phyloP scores from a whole-genome alignment of 371 early-diverging fungal genomes.

The Zychaea mexicana region DNA sequence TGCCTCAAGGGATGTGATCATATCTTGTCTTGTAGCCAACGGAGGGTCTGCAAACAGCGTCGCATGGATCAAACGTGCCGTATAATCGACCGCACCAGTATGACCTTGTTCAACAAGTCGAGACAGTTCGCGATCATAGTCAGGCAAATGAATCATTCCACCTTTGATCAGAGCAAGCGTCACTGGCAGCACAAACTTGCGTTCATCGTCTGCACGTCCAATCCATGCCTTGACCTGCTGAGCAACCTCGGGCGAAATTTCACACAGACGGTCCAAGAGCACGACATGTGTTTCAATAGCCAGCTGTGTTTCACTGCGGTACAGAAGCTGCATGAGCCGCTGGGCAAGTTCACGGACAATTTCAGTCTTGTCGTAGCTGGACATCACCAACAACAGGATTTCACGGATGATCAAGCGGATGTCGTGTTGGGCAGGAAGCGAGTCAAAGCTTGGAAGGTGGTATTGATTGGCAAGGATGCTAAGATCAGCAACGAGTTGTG shows the following conservation, averaged over 20 bases:
- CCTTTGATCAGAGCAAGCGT: slow-evolving; percentile 82
- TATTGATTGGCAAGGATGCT: slow-evolving; percentile 69
- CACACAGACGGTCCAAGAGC: slow-evolving; percentile 81
- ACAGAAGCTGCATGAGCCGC: slow-evolving; percentile 83
- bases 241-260: slow-evolving; percentile 73
- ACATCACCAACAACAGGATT: slow-evolving; percentile 64
- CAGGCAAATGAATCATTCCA: slow-evolving; percentile 73
- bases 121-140: slow-evolving; percentile 88
- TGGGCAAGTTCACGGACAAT: slow-evolving; percentile 82
- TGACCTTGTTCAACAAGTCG: slow-evolving; percentile 70
- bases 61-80: slow-evolving; percentile 72
- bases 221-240: slow-evolving; percentile 91
- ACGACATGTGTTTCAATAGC: slow-evolving; percentile 82
- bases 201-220: slow-evolving; percentile 92
- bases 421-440: slow-evolving; percentile 80
- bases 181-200: slow-evolving; percentile 86
- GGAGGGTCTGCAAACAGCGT: slow-evolving; percentile 65
- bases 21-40: slow-evolving; percentile 68
- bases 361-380: slow-evolving; percentile 77
- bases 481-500: slow-evolving; percentile 71
- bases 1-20: slow-evolving; percentile 73
- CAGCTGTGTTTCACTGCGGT: slow-evolving; percentile 73
- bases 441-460: slow-evolving; percentile 58
- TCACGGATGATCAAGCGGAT: slow-evolving; percentile 74
- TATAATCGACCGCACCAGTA: slow-evolving; percentile 82